These are phyloP conservation scores for Globisporangium ultimum DNA, from an alignment of 352 stramenopile genomes.

Conservation along the genomic window DNA sequence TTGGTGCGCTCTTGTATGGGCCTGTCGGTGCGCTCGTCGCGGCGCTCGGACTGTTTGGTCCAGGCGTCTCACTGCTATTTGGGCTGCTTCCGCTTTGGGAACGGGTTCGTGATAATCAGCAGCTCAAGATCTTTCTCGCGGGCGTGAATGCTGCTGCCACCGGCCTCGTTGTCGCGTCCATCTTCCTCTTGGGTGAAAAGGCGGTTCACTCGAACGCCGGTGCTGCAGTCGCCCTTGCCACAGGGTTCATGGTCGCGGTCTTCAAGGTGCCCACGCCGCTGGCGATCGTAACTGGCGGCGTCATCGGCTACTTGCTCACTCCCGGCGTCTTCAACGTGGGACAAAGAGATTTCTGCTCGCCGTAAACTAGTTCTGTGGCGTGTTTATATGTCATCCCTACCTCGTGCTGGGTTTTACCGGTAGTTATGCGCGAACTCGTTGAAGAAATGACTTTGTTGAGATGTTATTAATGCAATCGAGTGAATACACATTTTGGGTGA, in stretches of 20 bases:
- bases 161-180: conserved; percentile 88
- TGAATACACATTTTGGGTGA: too few relatives aligned
- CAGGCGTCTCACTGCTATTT: conserved; percentile 91
- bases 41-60: conserved; percentile 89
- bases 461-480: too few relatives aligned
- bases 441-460: too few relatives aligned
- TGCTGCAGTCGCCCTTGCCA: conserved; percentile 84
- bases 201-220: conserved; percentile 75
- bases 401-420: too few relatives aligned
- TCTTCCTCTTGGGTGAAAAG: conserved; percentile 87
- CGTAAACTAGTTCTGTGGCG: conserved; percentile 7
- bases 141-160: conserved; percentile 90
- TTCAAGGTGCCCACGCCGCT: conserved; percentile 71
- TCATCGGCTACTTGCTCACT: conserved; percentile 51
- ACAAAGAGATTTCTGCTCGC: conserved; percentile 46
- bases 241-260: conserved; percentile 72
- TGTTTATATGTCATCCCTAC: background rate
- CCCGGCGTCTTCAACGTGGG: conserved; percentile 45
- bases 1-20: conserved; percentile 86
- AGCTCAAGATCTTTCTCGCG: conserved; percentile 86
- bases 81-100: conserved; percentile 92
- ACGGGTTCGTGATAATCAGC: conserved; percentile 75
- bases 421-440: too few relatives aligned
- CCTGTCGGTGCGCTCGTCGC: conserved; percentile 87
- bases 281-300: conserved; percentile 49